Evolutionary conservation across 2,329 filamentous ascomycete genomes (phyloP), one percentile per base, ranked within the genome.

Genomic region (Escovopsis sp.): DNA sequence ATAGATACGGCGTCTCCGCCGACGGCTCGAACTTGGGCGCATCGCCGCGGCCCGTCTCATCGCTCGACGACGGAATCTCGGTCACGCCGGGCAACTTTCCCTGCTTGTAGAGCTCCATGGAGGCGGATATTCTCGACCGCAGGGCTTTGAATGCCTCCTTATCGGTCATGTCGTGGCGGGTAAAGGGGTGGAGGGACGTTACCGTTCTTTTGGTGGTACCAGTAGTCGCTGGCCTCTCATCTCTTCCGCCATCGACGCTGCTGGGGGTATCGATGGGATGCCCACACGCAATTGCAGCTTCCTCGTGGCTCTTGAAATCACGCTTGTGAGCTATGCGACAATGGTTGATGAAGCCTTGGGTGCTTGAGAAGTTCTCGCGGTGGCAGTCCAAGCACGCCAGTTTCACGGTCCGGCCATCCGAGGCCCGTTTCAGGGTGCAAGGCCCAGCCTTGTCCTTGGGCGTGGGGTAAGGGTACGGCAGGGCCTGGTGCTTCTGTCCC

Each of bases 271-370:
- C 84, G 44, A 94, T 76, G 11, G 82, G 77, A 50, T 88, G 80
- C 40, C 91, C 91, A 51, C 86, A 93, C 45, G 84, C 82, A 43
- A 88, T 72, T 30, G 89, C 91, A 47, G 91, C 91, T 54, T 88
- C 85, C 59, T 96, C 89, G 55, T 98, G 91, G 52, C 86, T 95
- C 64, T 94, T 89, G 68, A 88, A 96, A 48, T 93, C 87, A 45
- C 85, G 75, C 57, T 82, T 84, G 63, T 98, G 91, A 24, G 88
- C 87, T 53, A 98, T 96, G 43, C 91, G 86, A 58, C 89, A 96
- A 58, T 98, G 91, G 57, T 98, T 98, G 65, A 98, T 91, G 63
- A 96, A 96, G n/a, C 91, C 91, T 61, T 96, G 91, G 0, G 88
- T 93, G 64, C 88, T 96, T 43, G 83, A 88, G 56, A 96, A 96